phyloP scores from a whole-genome alignment of 768 basidiomycete genomes.

The Mycena crocata region DNA sequence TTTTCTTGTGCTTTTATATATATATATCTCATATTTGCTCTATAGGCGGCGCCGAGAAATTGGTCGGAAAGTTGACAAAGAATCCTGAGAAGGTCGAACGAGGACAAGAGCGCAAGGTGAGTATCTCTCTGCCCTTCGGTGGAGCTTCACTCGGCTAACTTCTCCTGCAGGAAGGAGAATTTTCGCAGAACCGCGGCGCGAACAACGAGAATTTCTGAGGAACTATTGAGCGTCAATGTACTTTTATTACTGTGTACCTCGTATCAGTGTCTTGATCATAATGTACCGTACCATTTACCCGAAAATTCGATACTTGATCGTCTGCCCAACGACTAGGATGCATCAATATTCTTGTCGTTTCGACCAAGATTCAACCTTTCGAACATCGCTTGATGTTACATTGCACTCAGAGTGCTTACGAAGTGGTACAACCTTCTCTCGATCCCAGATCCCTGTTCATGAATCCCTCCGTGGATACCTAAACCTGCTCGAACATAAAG shows the following conservation, averaged over 20 bases:
- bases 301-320: too few relatives aligned
- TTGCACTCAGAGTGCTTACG: too few relatives aligned
- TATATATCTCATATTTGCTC: background rate
- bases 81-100: slow-evolving; percentile 36
- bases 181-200: background rate
- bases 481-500: slow-evolving; percentile 51
- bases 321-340: too few relatives aligned
- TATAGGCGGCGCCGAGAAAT: slow-evolving; percentile 39
- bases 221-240: too few relatives aligned
- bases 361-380: too few relatives aligned
- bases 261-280: too few relatives aligned
- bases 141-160: background rate
- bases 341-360: too few relatives aligned
- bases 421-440: too few relatives aligned
- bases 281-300: too few relatives aligned
- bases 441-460: background rate
- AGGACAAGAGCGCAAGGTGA: slow-evolving; percentile 36
- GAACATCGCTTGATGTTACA: too few relatives aligned
- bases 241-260: too few relatives aligned
- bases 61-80: slow-evolving; percentile 37
- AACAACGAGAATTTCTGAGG: background rate
- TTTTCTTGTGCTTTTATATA: background rate
- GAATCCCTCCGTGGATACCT: too few relatives aligned
- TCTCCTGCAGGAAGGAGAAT: background rate
- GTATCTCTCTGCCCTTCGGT: background rate